Evolutionary conservation across 108 stramenopile genomes (phyloP), one percentile per base, ranked within the genome.

Genomic region (Asterionellopsis glacialis): DNA sequence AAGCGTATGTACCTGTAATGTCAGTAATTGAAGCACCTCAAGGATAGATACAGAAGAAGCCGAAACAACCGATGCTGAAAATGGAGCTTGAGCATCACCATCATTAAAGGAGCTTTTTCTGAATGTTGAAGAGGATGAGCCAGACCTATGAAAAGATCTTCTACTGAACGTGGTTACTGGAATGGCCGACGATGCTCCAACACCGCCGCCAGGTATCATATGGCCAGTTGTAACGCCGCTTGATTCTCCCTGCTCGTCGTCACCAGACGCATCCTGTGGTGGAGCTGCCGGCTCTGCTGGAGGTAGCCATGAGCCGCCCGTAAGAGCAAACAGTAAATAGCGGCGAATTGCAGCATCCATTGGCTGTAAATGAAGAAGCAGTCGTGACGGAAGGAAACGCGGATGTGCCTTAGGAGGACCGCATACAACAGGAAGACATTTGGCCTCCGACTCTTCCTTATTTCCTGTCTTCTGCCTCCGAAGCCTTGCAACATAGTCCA

Each of bases 331-430:
- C 61, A 93, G 72, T n/a, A 93, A 71, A n/a, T 74, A 69, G 19
- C 92, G 80, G n/a, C 92, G 84, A 33, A 90, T 80, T 5, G 92
- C 83, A 51, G 92, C 83, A 67, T 88, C 89, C 80, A 90, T 84
- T 9, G 80, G 58, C 40, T 81, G 74, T 11, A 93, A 51, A 56
- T 93, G 92, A 27, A 93, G 76, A 63, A 93, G 53, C 41, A 93
- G 63, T 33, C 92, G 77, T 33, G 76, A 84, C 16, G 92, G 72
- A 42, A 93, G 57, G 63, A 93, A 93, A 13, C 92, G 76, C 54
- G 92, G 92, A 61, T 93, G 92, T 5, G 82, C 83, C 61, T 75
- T 72, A 9, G 92, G 92, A 6, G 92, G 92, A 25, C 73, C 68
- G 39, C 82, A 80, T 9, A 93, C 88, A 45, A 93, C 63, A 18